Percentiles rank a stretch among this genome's conserved stretches.
These are phyloP conservation scores for Lactifluus subvellereus DNA, from an alignment of 768 basidiomycete genomes.

Conservation along the genomic window DNA sequence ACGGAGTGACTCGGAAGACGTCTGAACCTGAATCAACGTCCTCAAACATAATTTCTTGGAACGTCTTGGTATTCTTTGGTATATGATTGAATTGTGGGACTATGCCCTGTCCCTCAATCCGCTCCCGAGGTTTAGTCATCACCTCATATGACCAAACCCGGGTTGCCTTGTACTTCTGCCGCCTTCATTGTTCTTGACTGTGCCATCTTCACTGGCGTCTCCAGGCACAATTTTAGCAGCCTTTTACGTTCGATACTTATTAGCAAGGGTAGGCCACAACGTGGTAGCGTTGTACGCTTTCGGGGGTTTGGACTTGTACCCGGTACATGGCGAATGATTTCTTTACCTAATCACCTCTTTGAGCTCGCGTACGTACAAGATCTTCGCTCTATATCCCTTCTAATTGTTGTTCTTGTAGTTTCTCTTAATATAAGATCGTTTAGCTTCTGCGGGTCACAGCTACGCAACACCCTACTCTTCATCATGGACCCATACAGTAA, in stretches of 20 bases:
- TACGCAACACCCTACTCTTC: not conserved
- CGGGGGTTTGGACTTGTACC: not conserved
- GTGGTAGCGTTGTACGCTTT: not conserved
- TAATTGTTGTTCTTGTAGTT: not conserved
- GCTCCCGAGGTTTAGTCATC: not conserved
- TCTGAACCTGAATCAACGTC: not conserved
- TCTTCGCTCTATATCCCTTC: not conserved
- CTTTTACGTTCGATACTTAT: not conserved
- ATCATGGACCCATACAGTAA: conserved; percentile 1
- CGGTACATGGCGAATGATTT: not conserved
- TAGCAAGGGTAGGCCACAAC: not conserved
- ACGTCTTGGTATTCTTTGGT: not conserved
- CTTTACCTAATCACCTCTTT: not conserved
- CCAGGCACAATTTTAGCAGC: conserved; percentile 11
- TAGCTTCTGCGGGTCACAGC: not conserved
- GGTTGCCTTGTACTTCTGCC: not conserved
- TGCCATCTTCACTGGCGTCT: conserved; percentile 8
- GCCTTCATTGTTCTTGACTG: conserved; percentile 1
- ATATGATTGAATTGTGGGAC: not conserved
- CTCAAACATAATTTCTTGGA: not conserved
- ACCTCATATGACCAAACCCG: not conserved
- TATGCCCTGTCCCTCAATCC: not conserved
- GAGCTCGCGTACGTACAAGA: not conserved
- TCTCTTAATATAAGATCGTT: conserved; percentile 4
- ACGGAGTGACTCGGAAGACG: no score